Conservation (phyloP, 352 stramenopile species). For the Phytopythium kandeliae region DNA sequence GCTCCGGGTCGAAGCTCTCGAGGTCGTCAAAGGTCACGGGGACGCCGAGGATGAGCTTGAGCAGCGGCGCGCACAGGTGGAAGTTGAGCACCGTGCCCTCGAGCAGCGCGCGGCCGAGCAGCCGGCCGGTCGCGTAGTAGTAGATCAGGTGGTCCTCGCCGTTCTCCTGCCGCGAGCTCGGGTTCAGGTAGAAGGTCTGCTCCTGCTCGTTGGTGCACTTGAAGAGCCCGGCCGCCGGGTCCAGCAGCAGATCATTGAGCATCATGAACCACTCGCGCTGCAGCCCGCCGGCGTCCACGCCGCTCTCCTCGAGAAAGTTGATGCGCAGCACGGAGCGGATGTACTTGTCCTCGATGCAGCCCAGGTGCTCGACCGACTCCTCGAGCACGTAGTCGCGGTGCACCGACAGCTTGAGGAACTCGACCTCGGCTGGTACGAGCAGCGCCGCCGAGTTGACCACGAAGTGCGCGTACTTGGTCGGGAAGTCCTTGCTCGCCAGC, state of each 20-base stretch:
- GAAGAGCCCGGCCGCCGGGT: slow-evolving; percentile 49
- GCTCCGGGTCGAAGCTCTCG: slow-evolving; percentile 69
- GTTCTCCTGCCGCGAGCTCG: slow-evolving; percentile 46
- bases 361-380: slow-evolving; percentile 59
- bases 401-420: slow-evolving; percentile 44
- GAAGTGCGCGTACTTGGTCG: slow-evolving; percentile 45
- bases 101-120: slow-evolving; percentile 56
- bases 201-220: slow-evolving; percentile 40
- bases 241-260: slow-evolving; percentile 51
- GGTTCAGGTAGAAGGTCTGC: slow-evolving; percentile 59
- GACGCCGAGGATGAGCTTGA: slow-evolving; percentile 96
- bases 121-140: slow-evolving; percentile 43
- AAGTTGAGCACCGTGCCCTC: slow-evolving; percentile 93
- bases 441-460: slow-evolving; percentile 28
- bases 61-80: slow-evolving; percentile 93
- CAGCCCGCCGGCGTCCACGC: slow-evolving; percentile 80
- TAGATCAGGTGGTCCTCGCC: slow-evolving; percentile 69
- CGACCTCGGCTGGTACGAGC: slow-evolving; percentile 31
- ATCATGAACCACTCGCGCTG: slow-evolving; percentile 88
- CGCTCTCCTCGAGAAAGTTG: slow-evolving; percentile 76
- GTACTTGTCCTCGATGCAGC: slow-evolving; percentile 44
- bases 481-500: slow-evolving; percentile 31
- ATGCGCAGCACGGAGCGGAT: slow-evolving; percentile 65
- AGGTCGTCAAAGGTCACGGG: slow-evolving; percentile 94
- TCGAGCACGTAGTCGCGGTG: slow-evolving; percentile 50